Percentiles rank a stretch among this genome's conserved stretches.
phyloP scores from a whole-genome alignment of 106 monocot species.

The Acorus calamus region DNA sequence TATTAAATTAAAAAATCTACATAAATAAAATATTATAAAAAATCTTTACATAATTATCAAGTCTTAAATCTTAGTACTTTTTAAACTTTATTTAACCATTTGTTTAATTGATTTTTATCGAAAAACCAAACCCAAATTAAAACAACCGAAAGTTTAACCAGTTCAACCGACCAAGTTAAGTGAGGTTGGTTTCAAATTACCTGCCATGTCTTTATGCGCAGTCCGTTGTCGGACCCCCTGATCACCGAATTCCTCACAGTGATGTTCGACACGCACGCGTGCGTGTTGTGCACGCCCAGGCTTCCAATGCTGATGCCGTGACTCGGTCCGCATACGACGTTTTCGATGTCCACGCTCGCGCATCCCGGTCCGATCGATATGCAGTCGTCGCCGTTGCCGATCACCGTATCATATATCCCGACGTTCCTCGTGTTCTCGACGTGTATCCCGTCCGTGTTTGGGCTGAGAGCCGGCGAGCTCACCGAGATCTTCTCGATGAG shows the following conservation, averaged over 20 bases:
- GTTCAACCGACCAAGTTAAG: no score
- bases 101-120: no score
- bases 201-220: conserved; percentile 98
- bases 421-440: conserved; percentile 76
- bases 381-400: conserved; percentile 95
- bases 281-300: conserved; percentile 75
- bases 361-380: conserved; percentile 89
- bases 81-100: no score
- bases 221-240: conserved; percentile 76
- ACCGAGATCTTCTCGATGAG: conserved; percentile 74
- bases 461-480: conserved; percentile 70
- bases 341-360: conserved; percentile 61
- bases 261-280: conserved; percentile 85
- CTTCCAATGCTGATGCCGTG: conserved; percentile 99
- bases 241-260: conserved; percentile 64
- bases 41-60: no score
- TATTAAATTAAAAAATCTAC: no score
- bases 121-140: no score
- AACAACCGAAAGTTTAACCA: no score
- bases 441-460: conserved; percentile 95
- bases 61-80: no score
- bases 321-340: conserved; percentile 78
- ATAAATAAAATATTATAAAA: no score
- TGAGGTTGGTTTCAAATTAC: no score
- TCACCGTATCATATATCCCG: conserved; percentile 64